A percentile compares a stretch with the other conserved stretches of the same genome.
Evolutionary conservation across 805 yeast species (phyloP).

Genomic region (Candida jianshihensis): DNA sequence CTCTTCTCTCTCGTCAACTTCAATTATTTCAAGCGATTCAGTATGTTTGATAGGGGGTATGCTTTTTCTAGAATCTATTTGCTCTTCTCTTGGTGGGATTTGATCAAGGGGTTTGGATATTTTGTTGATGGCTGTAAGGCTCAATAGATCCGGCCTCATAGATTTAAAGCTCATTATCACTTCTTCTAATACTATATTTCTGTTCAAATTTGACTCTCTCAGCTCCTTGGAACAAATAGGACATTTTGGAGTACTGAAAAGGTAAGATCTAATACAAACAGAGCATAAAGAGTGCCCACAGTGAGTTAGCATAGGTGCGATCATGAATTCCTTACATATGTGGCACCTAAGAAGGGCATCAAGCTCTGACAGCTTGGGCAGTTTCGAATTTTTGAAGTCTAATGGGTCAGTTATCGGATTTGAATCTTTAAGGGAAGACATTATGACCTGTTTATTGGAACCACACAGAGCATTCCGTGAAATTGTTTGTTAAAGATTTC

Average conservation of each 20-base stretch:
- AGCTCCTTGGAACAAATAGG: constrained; percentile 73
- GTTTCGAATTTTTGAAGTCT: constrained; percentile 53
- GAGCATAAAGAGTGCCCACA: constrained; percentile 92
- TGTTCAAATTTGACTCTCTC: constrained; percentile 60
- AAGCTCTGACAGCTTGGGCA: constrained; percentile 52
- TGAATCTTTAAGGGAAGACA: constrained; percentile 2
- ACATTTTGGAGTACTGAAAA: constrained; percentile 55
- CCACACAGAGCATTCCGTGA: too few species aligned
- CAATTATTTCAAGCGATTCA: constrained; percentile 7
- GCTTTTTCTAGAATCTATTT: too few species aligned
- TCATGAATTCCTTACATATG: constrained; percentile 77
- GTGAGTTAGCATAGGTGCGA: constrained; percentile 73
- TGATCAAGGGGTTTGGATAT: too few species aligned
- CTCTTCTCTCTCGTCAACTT: constrained; percentile 22
- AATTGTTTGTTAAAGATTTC: too few species aligned
- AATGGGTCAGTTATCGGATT: constrained; percentile 51
- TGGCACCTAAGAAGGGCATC: constrained; percentile 77
- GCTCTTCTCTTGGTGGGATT: too few species aligned
- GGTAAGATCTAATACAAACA: constrained; percentile 68
- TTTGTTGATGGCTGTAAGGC: too few species aligned
- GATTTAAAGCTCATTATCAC: constrained; percentile 45
- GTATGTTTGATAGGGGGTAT: not conserved
- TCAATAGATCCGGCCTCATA: constrained; percentile 34
- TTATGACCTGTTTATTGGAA: too few species aligned
- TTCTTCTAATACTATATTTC: constrained; percentile 68